Conservation (phyloP, 2,329 filamentous ascomycete genomes). For the Chalaropsis thielavioides region DNA sequence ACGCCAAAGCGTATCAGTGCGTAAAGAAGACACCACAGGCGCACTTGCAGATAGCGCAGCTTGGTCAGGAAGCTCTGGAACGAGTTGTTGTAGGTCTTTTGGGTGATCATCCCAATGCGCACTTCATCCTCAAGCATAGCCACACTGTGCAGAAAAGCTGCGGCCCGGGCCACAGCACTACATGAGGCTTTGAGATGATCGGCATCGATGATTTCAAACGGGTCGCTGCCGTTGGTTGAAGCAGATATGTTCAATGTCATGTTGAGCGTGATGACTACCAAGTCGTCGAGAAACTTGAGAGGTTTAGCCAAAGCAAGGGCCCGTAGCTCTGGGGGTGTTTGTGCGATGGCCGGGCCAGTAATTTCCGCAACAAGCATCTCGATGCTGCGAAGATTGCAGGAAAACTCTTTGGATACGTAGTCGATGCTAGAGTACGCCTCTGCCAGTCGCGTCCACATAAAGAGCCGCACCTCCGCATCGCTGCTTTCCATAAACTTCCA, state of each 20-base stretch:
- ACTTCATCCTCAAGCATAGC: conserved; percentile 74
- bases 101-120: conserved; percentile 55
- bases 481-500: conserved; percentile 72
- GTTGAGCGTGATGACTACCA: conserved; percentile 56
- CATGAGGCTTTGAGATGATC: conserved; percentile 61
- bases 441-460: conserved; percentile 81
- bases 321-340: conserved; percentile 48
- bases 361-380: conserved; percentile 59
- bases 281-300: conserved; percentile 64
- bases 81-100: conserved; percentile 42
- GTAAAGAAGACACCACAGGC: conserved; percentile 80
- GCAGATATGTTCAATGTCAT: conserved; percentile 49
- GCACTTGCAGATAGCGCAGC: conserved; percentile 73
- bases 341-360: conserved; percentile 47
- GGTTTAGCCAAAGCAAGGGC: conserved; percentile 57
- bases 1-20: conserved; percentile 56
- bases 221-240: conserved; percentile 26
- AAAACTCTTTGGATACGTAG: conserved; percentile 76
- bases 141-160: conserved; percentile 62
- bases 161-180: conserved; percentile 54
- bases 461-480: conserved; percentile 67
- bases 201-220: conserved; percentile 71
- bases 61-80: conserved; percentile 45
- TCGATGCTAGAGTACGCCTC: conserved; percentile 77
- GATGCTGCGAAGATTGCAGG: conserved; percentile 72